phyloP scores from a whole-genome alignment of 768 basidiomycete genomes.

The Tylopilus intermedius region DNA sequence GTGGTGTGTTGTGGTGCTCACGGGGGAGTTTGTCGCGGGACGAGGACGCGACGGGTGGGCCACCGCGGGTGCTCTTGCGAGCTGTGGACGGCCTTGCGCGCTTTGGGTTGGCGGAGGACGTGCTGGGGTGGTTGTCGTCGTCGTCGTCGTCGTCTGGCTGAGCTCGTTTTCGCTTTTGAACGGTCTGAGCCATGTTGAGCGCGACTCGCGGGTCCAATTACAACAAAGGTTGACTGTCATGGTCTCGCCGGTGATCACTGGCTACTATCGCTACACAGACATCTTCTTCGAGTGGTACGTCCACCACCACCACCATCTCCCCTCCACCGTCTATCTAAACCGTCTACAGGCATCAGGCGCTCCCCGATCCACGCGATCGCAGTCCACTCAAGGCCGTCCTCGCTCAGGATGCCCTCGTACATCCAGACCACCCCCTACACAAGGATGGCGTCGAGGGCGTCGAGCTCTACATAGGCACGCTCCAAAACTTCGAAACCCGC shows the following conservation, averaged over 20 bases:
- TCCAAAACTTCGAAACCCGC: slow-evolving; percentile 69
- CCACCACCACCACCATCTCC: background rate
- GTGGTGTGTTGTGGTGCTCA: slow-evolving; percentile 16
- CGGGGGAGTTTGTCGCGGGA: slow-evolving; percentile 23
- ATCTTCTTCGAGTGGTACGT: slow-evolving; percentile 76
- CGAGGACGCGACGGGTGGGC: slow-evolving; percentile 26
- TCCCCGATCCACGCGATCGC: slow-evolving; percentile 56
- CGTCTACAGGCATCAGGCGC: slow-evolving; percentile 45
- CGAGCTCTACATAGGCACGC: slow-evolving; percentile 71
- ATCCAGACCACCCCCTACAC: slow-evolving; percentile 69
- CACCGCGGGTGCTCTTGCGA: slow-evolving; percentile 79
- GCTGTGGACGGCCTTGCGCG: slow-evolving; percentile 59
- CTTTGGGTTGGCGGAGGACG: slow-evolving; percentile 35
- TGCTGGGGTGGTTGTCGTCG: slow-evolving; percentile 37
- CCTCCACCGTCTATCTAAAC: background rate
- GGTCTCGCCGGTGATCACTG: slow-evolving; percentile 48
- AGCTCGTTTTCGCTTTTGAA: slow-evolving; percentile 44
- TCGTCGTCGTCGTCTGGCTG: slow-evolving; percentile 35
- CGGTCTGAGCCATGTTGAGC: slow-evolving; percentile 61
- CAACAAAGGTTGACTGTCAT: slow-evolving; percentile 5
- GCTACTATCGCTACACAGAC: slow-evolving; percentile 82
- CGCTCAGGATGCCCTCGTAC: slow-evolving; percentile 65
- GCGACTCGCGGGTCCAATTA: no score
- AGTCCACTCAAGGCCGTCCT: slow-evolving; percentile 65
- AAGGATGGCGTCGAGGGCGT: slow-evolving; percentile 59